phyloP scores from a whole-genome alignment of 352 stramenopile genomes.

The Pythium folliculosum region DNA sequence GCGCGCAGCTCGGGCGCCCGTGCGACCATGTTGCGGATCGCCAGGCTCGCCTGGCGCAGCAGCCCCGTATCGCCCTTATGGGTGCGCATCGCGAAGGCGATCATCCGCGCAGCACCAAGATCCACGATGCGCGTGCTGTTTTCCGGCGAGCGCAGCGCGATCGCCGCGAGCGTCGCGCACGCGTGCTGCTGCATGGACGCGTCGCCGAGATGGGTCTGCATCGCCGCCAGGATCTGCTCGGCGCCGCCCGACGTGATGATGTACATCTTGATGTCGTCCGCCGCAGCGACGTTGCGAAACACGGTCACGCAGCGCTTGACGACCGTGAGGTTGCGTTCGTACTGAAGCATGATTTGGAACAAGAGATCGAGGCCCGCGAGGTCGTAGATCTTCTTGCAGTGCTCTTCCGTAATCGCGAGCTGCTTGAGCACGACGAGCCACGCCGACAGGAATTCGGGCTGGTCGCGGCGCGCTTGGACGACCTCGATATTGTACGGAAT shows the following conservation, averaged over 20 bases:
- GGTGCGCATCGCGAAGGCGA: slow-evolving; percentile 57
- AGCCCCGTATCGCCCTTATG: slow-evolving; percentile 48
- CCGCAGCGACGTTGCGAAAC: slow-evolving; percentile 70
- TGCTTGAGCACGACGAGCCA: slow-evolving; percentile 82
- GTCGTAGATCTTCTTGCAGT: slow-evolving; percentile 70
- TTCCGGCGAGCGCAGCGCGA: slow-evolving; percentile 65
- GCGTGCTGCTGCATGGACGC: slow-evolving; percentile 66
- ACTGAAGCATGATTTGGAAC: slow-evolving; percentile 53
- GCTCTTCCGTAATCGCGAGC: slow-evolving; percentile 75
- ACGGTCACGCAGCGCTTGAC: slow-evolving; percentile 72
- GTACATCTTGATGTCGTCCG: slow-evolving; percentile 67
- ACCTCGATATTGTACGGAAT: slow-evolving; percentile 53
- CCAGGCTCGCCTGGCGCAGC: slow-evolving; percentile 74
- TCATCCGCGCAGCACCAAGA: slow-evolving; percentile 41
- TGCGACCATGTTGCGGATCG: slow-evolving; percentile 80
- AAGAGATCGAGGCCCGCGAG: slow-evolving; percentile 53
- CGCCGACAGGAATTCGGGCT: slow-evolving; percentile 46
- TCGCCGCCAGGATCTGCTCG: slow-evolving; percentile 53
- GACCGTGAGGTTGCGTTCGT: slow-evolving; percentile 48
- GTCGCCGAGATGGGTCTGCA: slow-evolving; percentile 51
- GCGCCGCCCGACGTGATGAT: slow-evolving; percentile 61
- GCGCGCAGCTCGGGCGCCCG: slow-evolving; percentile 56
- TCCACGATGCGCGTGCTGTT: slow-evolving; percentile 63
- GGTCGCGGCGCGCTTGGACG: slow-evolving; percentile 32
- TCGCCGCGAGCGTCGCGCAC: slow-evolving; percentile 72